Evolutionary conservation across 306 rosid genomes (phyloP).

Genomic region (Begonia masoniana): DNA sequence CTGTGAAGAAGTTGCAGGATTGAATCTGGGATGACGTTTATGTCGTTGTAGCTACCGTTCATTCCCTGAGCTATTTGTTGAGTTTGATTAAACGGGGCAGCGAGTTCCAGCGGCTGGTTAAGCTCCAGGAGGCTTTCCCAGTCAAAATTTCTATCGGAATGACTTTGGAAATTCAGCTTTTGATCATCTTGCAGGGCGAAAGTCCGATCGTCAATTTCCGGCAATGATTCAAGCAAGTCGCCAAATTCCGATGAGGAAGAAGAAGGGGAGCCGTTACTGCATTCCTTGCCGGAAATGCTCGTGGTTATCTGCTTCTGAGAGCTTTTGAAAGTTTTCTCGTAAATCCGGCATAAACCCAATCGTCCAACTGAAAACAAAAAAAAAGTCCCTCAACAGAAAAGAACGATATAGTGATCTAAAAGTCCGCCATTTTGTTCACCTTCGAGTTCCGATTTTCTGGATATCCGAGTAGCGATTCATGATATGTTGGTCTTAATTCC

Average conservation of each 20-base stretch:
- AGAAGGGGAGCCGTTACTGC: conserved; percentile 39
- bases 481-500: too few species aligned
- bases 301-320: conserved; percentile 17
- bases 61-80: conserved; percentile 26
- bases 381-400: too few species aligned
- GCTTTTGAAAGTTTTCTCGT: conserved; percentile 57
- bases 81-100: conserved; percentile 3
- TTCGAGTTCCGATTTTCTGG: too few species aligned
- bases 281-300: conserved; percentile 35
- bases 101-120: conserved; percentile 31
- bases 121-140: conserved; percentile 41
- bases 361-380: conserved; percentile 42
- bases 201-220: conserved; percentile 41
- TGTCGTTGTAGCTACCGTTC: conserved; percentile 18
- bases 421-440: too few species aligned
- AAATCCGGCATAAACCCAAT: conserved; percentile 93
- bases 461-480: too few species aligned
- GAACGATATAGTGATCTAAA: too few species aligned
- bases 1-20: conserved; percentile 25
- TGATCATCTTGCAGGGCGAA: conserved; percentile 24
- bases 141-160: conserved; percentile 33
- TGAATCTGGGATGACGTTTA: conserved; percentile 31
- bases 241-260: conserved; percentile 56
- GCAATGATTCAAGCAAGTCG: conserved; percentile 54
- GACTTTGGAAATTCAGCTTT: conserved; percentile 21